phyloP scores from a whole-genome alignment of 129 eudicot genomes.

The Apium graveolens region DNA sequence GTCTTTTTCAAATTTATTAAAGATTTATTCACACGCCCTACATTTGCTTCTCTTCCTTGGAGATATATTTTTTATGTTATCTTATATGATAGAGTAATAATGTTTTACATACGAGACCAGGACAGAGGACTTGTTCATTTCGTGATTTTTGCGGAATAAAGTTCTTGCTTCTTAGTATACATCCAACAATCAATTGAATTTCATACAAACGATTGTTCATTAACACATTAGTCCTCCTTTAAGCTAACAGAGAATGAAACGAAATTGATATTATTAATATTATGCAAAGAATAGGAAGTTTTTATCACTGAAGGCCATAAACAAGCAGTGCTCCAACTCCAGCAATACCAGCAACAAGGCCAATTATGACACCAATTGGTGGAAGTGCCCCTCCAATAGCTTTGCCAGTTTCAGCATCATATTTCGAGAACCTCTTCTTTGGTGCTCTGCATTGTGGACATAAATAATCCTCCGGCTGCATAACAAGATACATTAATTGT shows the following conservation, averaged over 20 bases:
- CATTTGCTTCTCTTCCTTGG: no score
- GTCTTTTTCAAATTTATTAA: no score
- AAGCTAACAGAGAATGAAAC: no score
- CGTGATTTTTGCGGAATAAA: no score
- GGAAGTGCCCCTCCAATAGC: constrained; percentile 72
- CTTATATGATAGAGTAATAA: no score
- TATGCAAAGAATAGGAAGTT: background rate
- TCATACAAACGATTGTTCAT: background rate
- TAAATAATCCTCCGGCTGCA: constrained; percentile 81
- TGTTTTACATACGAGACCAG: background rate
- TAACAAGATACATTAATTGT: background rate
- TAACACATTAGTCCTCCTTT: no score
- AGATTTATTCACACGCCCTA: no score
- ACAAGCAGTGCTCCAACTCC: constrained; percentile 95
- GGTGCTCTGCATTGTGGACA: constrained; percentile 98
- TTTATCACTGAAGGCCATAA: constrained; percentile 81
- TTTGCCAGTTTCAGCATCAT: constrained; percentile 73
- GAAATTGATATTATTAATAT: no score
- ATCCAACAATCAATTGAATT: no score
- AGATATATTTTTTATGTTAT: no score
- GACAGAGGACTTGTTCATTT: no score
- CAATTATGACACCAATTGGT: constrained; percentile 82
- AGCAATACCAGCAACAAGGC: constrained; percentile 77
- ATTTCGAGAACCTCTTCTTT: constrained; percentile 87
- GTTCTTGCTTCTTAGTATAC: no score